Evolutionary conservation across 1,284 basidiomycete genomes (phyloP).

Genomic region (Austroboletus niveus): DNA sequence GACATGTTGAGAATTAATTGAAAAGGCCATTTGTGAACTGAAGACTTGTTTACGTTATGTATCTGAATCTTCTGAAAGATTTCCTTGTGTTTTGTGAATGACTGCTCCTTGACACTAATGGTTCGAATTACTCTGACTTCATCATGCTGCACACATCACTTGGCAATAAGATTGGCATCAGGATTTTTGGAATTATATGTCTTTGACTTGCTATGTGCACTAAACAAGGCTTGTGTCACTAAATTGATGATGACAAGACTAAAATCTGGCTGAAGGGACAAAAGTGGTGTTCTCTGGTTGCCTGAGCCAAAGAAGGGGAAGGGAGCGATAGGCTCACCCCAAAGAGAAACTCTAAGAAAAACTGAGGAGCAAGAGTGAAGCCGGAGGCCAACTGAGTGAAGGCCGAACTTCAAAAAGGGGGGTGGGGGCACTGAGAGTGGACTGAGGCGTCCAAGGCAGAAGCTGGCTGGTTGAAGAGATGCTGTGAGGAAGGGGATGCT

Average conservation of each 20-base stretch:
- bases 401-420: too few species aligned
- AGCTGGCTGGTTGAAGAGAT: too few species aligned
- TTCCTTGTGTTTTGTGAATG: neutral
- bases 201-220: neutral
- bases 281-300: too few species aligned
- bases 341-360: too few species aligned
- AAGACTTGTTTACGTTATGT: neutral
- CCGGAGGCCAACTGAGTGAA: too few species aligned
- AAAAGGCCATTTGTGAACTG: neutral
- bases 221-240: neutral
- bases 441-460: too few species aligned
- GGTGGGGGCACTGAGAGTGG: too few species aligned
- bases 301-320: too few species aligned
- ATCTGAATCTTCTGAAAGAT: neutral
- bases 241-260: constrained; percentile 7
- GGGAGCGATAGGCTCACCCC: too few species aligned
- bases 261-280: too few species aligned
- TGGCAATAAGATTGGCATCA: neutral
- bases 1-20: constrained; percentile 39
- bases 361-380: too few species aligned
- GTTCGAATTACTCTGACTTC: neutral
- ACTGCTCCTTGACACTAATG: neutral
- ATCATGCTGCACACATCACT: neutral
- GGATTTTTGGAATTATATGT: neutral
- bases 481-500: too few species aligned